phyloP scores from a whole-genome alignment of 345 rosid species.

The Citrus sp. region DNA sequence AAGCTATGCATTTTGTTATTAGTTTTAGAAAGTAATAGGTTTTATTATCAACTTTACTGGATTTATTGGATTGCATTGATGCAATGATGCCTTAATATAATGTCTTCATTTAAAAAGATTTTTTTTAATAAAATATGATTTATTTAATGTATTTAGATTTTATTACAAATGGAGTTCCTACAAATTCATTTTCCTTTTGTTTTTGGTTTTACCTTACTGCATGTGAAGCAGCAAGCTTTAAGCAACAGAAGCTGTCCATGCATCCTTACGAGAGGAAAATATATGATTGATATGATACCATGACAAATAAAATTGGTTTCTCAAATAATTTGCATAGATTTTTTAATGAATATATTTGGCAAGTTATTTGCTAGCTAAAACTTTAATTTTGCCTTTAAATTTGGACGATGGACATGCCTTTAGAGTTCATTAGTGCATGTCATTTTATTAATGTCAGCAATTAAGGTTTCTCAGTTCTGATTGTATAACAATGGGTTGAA shows the following conservation, averaged over 20 bases:
- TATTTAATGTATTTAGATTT: background rate
- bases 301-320: no score
- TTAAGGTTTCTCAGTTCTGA: background rate
- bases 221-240: conserved; percentile 33
- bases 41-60: background rate
- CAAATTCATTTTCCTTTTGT: background rate
- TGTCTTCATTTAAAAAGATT: background rate
- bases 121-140: background rate
- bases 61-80: background rate
- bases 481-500: background rate
- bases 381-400: no score
- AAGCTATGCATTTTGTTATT: background rate
- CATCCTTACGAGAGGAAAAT: conserved; percentile 57
- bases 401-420: no score
- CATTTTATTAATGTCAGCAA: no score
- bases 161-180: background rate
- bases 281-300: conserved; percentile 43
- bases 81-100: background rate
- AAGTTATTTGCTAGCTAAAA: no score
- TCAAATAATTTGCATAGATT: no score
- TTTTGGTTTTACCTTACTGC: background rate
- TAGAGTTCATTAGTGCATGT: no score
- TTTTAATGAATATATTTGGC: no score
- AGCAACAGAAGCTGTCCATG: conserved; percentile 42
- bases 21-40: background rate